Percentiles rank a stretch among this genome's conserved stretches.
Conservation (phyloP, 306 rosid species). For the Gleditsia sinensis region DNA sequence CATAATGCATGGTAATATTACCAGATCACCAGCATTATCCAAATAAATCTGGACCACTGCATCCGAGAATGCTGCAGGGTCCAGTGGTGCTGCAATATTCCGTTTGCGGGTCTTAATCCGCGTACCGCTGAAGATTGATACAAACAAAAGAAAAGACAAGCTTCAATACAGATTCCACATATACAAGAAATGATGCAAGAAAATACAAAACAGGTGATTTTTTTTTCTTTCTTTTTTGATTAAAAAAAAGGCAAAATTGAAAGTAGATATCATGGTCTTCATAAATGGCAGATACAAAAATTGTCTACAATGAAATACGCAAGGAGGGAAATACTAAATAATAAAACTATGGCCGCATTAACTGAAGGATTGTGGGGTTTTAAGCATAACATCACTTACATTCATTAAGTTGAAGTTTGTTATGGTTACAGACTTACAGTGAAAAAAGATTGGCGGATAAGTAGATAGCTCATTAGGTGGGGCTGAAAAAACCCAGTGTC, state of each 20-base stretch:
- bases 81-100: slow-evolving; percentile 99
- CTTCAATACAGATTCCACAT: not conserved
- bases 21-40: slow-evolving; percentile 99
- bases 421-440: not conserved
- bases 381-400: not conserved
- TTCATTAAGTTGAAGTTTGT: not conserved
- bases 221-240: too few species aligned
- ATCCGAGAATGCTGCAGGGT: slow-evolving; percentile 99
- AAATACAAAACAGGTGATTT: too few species aligned
- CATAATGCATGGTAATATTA: slow-evolving; percentile 43
- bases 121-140: slow-evolving; percentile 77
- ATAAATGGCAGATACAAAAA: not conserved
- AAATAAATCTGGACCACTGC: slow-evolving; percentile 99
- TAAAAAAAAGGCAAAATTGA: too few species aligned
- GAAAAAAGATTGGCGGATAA: not conserved
- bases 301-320: not conserved
- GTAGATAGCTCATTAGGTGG: not conserved
- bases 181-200: not conserved
- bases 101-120: slow-evolving; percentile 99
- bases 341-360: not conserved
- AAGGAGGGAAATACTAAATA: not conserved
- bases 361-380: not conserved
- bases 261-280: not conserved
- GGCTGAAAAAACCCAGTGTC: not conserved
- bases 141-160: slow-evolving; percentile 1